These are phyloP conservation scores for Boletus patriciae DNA, from an alignment of 768 basidiomycete species.

Conservation along the genomic window DNA sequence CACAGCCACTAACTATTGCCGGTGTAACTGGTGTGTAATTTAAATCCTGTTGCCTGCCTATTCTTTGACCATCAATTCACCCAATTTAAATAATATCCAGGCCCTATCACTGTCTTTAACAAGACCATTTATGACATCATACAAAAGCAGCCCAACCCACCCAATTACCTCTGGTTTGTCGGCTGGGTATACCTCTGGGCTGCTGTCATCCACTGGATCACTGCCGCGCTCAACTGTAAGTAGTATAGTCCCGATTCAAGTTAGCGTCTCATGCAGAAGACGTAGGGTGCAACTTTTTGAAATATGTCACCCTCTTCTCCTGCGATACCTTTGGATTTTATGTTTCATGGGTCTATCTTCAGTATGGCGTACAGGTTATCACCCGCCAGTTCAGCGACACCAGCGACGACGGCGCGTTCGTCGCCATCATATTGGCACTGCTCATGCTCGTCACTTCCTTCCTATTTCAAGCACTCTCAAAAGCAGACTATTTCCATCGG, in stretches of 20 bases:
- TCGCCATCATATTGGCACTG: constrained; percentile 71
- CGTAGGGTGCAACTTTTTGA: constrained; percentile 77
- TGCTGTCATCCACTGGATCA: constrained; percentile 82
- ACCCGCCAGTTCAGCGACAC: constrained; percentile 61
- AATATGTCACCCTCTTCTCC: constrained; percentile 86
- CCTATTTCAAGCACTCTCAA: constrained; percentile 66
- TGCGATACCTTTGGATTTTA: constrained; percentile 95
- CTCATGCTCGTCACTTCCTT: constrained; percentile 76
- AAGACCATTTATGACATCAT: constrained; percentile 85
- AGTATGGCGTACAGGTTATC: constrained; percentile 85
- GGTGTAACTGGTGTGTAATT: constrained; percentile 73
- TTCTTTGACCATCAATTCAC: not conserved
- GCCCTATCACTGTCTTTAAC: constrained; percentile 92
- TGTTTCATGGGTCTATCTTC: constrained; percentile 85
- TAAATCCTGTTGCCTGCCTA: not conserved
- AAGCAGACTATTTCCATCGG: constrained; percentile 66
- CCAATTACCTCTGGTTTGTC: constrained; percentile 80
- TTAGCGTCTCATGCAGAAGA: not conserved
- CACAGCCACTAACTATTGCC: constrained; percentile 88
- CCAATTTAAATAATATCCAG: constrained; percentile 35
- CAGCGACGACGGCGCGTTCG: constrained; percentile 52
- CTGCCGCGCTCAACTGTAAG: constrained; percentile 75
- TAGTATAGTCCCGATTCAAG: not conserved
- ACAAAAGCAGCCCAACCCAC: constrained; percentile 52
- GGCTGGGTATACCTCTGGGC: constrained; percentile 95